Evolutionary conservation across 106 monocot genomes (phyloP).

Genomic region (Iris macrosiphon): DNA sequence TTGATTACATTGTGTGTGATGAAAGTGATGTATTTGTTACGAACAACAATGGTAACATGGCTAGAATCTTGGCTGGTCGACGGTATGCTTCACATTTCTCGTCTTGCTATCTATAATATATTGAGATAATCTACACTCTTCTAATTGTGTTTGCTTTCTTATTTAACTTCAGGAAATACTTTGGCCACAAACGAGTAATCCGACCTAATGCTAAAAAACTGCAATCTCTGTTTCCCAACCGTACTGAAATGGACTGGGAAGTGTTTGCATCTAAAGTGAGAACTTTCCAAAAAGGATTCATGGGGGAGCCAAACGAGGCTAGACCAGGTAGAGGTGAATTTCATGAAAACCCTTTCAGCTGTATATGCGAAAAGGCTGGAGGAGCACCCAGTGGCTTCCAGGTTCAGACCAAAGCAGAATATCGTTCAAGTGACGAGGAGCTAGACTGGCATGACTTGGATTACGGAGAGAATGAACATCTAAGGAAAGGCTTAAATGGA

Average conservation of each 20-base stretch:
- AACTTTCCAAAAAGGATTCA: constrained; percentile 56
- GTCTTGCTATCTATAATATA: neutral
- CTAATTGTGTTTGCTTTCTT: neutral
- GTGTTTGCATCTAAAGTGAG: constrained; percentile 47
- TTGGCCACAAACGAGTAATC: constrained; percentile 71
- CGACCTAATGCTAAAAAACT: constrained; percentile 64
- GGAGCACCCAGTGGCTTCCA: neutral
- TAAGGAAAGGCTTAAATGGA: neutral
- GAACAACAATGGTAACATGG: constrained; percentile 91
- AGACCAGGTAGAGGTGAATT: constrained; percentile 67
- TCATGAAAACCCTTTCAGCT: constrained; percentile 58
- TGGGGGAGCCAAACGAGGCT: constrained; percentile 73
- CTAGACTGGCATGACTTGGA: constrained; percentile 32
- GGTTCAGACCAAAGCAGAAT: neutral
- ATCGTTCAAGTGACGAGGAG: constrained; percentile 18
- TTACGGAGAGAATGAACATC: constrained; percentile 15
- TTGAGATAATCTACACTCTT: neutral
- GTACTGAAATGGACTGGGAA: constrained; percentile 51
- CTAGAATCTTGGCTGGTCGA: constrained; percentile 70
- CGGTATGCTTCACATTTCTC: constrained; percentile 29
- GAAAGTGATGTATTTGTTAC: constrained; percentile 72
- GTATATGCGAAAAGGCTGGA: constrained; percentile 32
- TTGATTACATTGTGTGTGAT: constrained; percentile 84
- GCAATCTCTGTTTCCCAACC: constrained; percentile 37
- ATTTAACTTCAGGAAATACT: constrained; percentile 39